Percentiles rank a stretch among this genome's conserved stretches.
Evolutionary conservation across 176 grass and related monocot species (phyloP).

Genomic region (Cenchrus purpureus): DNA sequence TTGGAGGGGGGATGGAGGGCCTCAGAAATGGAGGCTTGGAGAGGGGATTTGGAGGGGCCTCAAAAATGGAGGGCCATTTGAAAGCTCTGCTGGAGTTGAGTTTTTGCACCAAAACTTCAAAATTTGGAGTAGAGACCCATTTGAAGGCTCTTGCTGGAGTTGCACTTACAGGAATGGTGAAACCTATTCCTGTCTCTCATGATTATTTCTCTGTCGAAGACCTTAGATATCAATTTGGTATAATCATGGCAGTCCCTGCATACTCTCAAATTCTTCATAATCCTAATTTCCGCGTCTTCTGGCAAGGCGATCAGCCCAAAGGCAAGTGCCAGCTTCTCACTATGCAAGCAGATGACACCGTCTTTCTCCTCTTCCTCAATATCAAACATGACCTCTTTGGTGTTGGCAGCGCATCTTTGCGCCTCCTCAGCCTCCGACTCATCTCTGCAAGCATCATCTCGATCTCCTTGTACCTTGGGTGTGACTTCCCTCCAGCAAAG

Average conservation of each 20-base stretch:
- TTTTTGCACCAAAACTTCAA: no score
- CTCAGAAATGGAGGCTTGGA: no score
- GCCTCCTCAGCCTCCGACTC: conserved; percentile 46
- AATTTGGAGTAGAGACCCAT: no score
- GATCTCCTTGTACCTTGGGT: conserved; percentile 65
- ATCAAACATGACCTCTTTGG: conserved; percentile 67
- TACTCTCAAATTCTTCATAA: conserved; percentile 76
- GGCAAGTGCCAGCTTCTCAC: conserved; percentile 72
- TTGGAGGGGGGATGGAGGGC: no score
- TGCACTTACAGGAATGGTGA: conserved; percentile 47
- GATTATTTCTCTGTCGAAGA: conserved; percentile 70
- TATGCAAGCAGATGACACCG: conserved; percentile 62
- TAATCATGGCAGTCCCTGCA: conserved; percentile 76
- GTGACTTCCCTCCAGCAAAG: conserved; percentile 57
- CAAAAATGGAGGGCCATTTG: no score
- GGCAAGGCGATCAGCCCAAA: conserved; percentile 57
- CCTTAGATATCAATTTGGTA: conserved; percentile 71
- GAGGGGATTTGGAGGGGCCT: no score
- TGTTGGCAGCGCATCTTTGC: conserved; percentile 58
- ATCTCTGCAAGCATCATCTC: conserved; percentile 71
- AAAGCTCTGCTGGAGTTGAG: no score
- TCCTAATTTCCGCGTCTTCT: conserved; percentile 53
- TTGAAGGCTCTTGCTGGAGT: no score
- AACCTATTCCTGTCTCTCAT: conserved; percentile 84
- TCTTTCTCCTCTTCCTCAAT: conserved; percentile 95